These are phyloP conservation scores for Verticillium tricorpus DNA, from an alignment of 2,329 filamentous ascomycete genomes.

Conservation along the genomic window DNA sequence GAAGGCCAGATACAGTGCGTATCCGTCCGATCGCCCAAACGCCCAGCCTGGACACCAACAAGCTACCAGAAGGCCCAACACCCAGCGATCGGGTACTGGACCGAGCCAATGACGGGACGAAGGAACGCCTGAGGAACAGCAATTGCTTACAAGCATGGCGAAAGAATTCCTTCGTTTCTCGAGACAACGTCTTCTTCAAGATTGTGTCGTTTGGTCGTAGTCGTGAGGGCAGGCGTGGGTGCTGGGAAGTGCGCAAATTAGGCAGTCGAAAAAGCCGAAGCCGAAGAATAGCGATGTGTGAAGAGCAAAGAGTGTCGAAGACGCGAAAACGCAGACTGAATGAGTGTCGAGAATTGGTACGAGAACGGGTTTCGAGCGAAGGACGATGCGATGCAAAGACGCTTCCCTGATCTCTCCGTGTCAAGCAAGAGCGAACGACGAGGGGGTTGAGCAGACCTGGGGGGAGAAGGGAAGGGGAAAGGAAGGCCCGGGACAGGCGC, in stretches of 20 bases:
- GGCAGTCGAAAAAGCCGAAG: not conserved
- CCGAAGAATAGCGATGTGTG: not conserved
- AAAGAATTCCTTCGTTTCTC: not conserved
- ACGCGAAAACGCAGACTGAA: not conserved
- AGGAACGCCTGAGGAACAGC: not conserved
- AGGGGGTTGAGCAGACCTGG: not conserved
- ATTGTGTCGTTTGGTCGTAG: not conserved
- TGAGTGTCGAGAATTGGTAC: not conserved
- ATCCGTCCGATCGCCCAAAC: not conserved
- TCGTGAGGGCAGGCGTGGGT: not conserved
- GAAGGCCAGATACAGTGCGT: no score
- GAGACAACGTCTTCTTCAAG: not conserved
- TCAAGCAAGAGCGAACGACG: not conserved
- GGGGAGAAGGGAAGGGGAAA: not conserved
- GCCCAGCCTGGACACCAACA: not conserved
- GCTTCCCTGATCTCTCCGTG: not conserved
- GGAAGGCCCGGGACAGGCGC: not conserved
- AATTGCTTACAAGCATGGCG: not conserved
- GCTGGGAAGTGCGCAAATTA: not conserved
- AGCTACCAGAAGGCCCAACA: not conserved
- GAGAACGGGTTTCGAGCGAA: not conserved
- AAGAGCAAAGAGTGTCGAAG: not conserved
- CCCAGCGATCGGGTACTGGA: not conserved
- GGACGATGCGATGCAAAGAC: not conserved
- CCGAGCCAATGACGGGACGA: not conserved